These are phyloP conservation scores for Trypanosoma melophagium DNA, from an alignment of 208 protist genomes.

Conservation along the genomic window DNA sequence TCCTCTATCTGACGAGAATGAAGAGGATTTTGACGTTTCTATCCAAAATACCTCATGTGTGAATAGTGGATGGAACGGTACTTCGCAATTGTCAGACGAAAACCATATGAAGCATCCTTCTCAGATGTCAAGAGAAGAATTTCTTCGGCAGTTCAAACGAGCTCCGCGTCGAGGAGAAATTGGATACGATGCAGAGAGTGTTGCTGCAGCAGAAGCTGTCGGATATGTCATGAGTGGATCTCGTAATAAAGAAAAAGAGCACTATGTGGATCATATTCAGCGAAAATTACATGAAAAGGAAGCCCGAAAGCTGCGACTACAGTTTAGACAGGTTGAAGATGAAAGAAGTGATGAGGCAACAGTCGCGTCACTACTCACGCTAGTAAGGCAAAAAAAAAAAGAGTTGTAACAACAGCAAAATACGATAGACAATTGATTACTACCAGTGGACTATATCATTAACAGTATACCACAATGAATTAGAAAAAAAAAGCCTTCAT, in stretches of 20 bases:
- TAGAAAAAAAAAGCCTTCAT: background rate
- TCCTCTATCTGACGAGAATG: constrained; percentile 3
- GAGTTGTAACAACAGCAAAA: background rate
- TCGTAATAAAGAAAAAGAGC: constrained; percentile 74
- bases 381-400: constrained; percentile 38
- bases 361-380: constrained; percentile 46
- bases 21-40: constrained; percentile 58
- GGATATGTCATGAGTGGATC: constrained; percentile 92
- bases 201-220: constrained; percentile 75
- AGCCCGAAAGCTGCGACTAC: constrained; percentile 82
- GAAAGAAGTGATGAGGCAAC: constrained; percentile 74
- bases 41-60: background rate
- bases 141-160: constrained; percentile 85
- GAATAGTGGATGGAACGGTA: background rate
- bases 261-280: constrained; percentile 86
- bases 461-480: background rate
- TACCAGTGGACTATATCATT: background rate
- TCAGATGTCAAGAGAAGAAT: constrained; percentile 88
- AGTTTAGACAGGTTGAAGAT: constrained; percentile 88
- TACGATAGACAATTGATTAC: background rate
- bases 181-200: constrained; percentile 76
- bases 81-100: background rate
- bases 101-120: constrained; percentile 72
- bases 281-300: constrained; percentile 89
- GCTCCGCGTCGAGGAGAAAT: constrained; percentile 85